These are phyloP conservation scores for Macroventuria anomochaeta DNA, from an alignment of 2,329 filamentous ascomycete species.

Conservation along the genomic window DNA sequence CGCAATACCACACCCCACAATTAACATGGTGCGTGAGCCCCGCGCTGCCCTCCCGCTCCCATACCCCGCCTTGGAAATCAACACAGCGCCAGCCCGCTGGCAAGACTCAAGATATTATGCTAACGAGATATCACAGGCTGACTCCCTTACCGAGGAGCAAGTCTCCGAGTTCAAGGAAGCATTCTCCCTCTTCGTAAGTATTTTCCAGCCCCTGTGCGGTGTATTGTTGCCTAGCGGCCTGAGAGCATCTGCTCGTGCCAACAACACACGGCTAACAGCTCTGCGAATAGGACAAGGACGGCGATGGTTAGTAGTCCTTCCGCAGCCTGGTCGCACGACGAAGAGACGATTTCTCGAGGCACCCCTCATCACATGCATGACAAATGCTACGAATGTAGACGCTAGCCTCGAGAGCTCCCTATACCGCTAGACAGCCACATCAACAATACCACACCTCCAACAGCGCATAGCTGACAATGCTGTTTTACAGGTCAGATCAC, in stretches of 20 bases:
- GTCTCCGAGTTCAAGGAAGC: constrained; percentile 99
- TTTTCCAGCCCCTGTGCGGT: constrained; percentile 10
- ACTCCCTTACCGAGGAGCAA: constrained; percentile 99
- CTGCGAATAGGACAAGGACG: constrained; percentile 61
- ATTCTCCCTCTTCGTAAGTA: constrained; percentile 98
- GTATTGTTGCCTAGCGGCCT: constrained; percentile 36
- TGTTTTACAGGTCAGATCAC: constrained; percentile 64
- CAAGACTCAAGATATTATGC: constrained; percentile 15
- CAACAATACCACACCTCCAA: constrained; percentile 15
- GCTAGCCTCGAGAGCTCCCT: constrained; percentile 2
- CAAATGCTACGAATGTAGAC: constrained; percentile 5
- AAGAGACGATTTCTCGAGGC: background rate
- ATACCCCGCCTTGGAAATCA: constrained; percentile 49
- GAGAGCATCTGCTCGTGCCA: constrained; percentile 12
- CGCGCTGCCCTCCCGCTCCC: constrained; percentile 29
- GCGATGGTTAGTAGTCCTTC: constrained; percentile 57
- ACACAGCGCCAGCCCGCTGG: constrained; percentile 30
- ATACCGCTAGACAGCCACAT: background rate
- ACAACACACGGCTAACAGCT: constrained; percentile 34
- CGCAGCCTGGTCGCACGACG: background rate
- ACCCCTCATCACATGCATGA: constrained; percentile 9
- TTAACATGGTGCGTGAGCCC: constrained; percentile 48
- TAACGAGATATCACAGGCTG: constrained; percentile 68
- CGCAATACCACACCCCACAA: constrained; percentile 21
- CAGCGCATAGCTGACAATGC: constrained; percentile 30